These are phyloP conservation scores for Astrocystis sublimbata DNA, from an alignment of 495 filamentous ascomycete genomes.

Conservation along the genomic window DNA sequence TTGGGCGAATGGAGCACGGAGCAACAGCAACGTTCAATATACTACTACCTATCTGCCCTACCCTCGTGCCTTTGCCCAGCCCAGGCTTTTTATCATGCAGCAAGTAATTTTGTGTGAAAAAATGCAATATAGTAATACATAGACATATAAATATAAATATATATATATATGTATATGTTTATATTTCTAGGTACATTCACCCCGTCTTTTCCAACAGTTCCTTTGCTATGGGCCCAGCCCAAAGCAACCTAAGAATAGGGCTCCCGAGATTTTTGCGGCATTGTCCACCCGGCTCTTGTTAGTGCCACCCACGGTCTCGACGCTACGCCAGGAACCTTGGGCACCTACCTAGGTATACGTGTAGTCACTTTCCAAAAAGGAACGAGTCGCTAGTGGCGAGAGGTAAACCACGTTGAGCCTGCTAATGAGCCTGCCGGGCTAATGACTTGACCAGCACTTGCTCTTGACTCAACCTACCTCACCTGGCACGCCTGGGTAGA, in stretches of 20 bases:
- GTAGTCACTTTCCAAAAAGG: neutral
- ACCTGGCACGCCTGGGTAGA: too few relatives aligned
- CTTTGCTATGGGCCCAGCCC: neutral
- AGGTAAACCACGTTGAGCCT: neutral
- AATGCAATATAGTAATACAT: too few relatives aligned
- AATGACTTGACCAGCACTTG: neutral
- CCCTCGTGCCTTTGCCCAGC: neutral
- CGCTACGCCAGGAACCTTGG: too few relatives aligned
- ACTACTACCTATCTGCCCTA: neutral
- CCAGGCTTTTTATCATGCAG: neutral
- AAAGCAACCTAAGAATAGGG: conserved; percentile 1
- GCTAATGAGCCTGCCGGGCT: too few relatives aligned
- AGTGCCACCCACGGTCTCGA: too few relatives aligned
- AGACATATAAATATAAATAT: too few relatives aligned
- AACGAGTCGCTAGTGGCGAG: conserved; percentile 6
- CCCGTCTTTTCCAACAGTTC: conserved; percentile 8
- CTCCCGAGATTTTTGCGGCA: conserved; percentile 1
- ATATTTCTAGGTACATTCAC: neutral
- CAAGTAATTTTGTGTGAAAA: too few relatives aligned
- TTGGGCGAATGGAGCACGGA: too few relatives aligned
- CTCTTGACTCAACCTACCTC: conserved; percentile 13
- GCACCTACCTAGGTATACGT: too few relatives aligned
- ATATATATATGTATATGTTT: too few relatives aligned
- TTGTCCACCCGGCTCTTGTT: neutral
- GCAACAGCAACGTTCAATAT: conserved; percentile 6